Percentiles rank a stretch among this genome's conserved stretches.
These are phyloP conservation scores for Teratosphaeriaceae sp. DNA, from an alignment of 2,329 filamentous ascomycete genomes.

Conservation along the genomic window DNA sequence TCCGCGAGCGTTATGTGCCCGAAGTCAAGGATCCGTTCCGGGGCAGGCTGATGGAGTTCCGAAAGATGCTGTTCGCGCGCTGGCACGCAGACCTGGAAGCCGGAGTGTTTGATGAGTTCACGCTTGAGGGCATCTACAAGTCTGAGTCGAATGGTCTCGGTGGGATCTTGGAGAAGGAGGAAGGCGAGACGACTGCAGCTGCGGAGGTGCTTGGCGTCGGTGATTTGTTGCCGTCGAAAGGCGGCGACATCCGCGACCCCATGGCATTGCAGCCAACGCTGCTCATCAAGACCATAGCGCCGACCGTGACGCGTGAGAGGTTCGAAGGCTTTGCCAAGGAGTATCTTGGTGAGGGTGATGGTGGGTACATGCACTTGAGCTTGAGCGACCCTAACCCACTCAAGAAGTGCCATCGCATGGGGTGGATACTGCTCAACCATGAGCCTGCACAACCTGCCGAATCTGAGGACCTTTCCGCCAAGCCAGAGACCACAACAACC, in stretches of 20 bases:
- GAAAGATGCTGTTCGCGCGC: constrained; percentile 69
- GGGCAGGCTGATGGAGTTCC: constrained; percentile 69
- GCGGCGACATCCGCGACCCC: constrained; percentile 84
- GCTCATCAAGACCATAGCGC: constrained; percentile 95
- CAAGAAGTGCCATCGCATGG: constrained; percentile 95
- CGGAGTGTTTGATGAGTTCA: constrained; percentile 89
- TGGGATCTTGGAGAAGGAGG: constrained; percentile 84
- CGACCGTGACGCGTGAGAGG: constrained; percentile 88
- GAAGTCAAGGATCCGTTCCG: constrained; percentile 72
- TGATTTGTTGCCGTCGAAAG: constrained; percentile 76
- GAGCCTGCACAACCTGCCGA: constrained; percentile 59
- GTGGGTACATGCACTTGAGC: constrained; percentile 92
- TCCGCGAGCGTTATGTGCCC: constrained; percentile 86
- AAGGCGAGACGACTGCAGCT: constrained; percentile 84
- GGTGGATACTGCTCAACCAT: constrained; percentile 94
- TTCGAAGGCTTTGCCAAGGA: constrained; percentile 93
- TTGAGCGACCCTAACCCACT: constrained; percentile 94
- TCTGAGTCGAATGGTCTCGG: constrained; percentile 83
- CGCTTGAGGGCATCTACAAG: constrained; percentile 88
- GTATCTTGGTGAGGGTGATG: constrained; percentile 81
- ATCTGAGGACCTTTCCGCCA: constrained; percentile 23
- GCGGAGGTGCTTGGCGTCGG: constrained; percentile 91
- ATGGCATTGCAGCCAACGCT: constrained; percentile 83
- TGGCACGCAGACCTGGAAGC: constrained; percentile 85
- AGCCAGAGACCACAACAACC: constrained; percentile 7